Percentiles rank a stretch among this genome's conserved stretches.
Conservation (phyloP, 768 basidiomycete species). For the Collybiopsis confluens region DNA sequence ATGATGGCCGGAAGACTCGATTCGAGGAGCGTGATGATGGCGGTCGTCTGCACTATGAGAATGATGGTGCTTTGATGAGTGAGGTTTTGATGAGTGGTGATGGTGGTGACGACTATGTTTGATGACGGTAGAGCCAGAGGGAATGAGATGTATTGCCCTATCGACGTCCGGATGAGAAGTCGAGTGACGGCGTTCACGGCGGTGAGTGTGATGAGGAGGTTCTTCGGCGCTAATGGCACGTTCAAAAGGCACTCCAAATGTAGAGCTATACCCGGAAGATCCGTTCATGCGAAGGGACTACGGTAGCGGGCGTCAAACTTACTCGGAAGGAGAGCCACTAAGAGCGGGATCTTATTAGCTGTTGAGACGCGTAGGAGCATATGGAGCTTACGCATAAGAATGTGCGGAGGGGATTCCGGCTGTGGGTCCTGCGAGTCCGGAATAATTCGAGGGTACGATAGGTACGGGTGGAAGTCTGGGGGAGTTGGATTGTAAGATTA, state of each 20-base stretch:
- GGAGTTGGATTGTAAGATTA: background rate
- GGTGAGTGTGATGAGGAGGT: conserved; percentile 2
- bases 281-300: background rate
- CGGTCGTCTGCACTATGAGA: background rate
- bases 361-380: background rate
- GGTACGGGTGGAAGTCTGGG: background rate
- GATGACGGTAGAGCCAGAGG: background rate
- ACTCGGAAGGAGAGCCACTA: background rate
- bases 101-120: background rate
- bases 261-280: background rate
- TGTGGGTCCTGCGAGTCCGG: background rate
- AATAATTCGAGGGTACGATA: background rate
- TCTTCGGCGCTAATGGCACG: background rate
- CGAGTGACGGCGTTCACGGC: conserved; percentile 5
- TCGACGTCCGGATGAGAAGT: conserved; percentile 2
- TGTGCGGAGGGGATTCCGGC: background rate
- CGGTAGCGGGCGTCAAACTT: background rate
- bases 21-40: conserved; percentile 1
- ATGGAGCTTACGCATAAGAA: background rate
- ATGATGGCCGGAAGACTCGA: background rate
- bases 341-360: background rate
- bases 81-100: too few relatives aligned
- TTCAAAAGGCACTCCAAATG: background rate
- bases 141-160: background rate
- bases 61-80: conserved; percentile 1